Conservation (phyloP, 2,329 filamentous ascomycete species). For the Fulvia fulva region DNA sequence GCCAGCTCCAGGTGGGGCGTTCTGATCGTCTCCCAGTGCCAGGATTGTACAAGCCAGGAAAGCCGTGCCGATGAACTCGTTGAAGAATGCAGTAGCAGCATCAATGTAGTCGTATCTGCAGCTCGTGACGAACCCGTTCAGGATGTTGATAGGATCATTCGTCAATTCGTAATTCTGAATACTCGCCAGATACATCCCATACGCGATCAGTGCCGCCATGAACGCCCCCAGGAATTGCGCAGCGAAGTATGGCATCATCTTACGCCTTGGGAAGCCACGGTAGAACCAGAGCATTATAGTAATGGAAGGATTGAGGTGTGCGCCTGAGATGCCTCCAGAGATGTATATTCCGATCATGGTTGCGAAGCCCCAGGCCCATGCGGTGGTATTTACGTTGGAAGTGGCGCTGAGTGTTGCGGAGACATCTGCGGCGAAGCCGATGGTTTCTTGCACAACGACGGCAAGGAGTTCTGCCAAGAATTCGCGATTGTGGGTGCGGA, state of each 20-base stretch:
- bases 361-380: slow-evolving; percentile 49
- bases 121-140: slow-evolving; percentile 44
- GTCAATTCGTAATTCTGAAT: slow-evolving; percentile 30
- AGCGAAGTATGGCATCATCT: slow-evolving; percentile 48
- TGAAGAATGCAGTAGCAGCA: slow-evolving; percentile 47
- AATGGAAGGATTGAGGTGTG: slow-evolving; percentile 48
- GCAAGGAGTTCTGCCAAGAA: slow-evolving; percentile 52
- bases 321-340: slow-evolving; percentile 47
- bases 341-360: slow-evolving; percentile 46
- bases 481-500: slow-evolving; percentile 51
- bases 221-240: slow-evolving; percentile 54
- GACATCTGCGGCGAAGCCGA: slow-evolving; percentile 51
- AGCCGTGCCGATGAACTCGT: slow-evolving; percentile 44
- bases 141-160: slow-evolving; percentile 26
- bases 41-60: slow-evolving; percentile 43
- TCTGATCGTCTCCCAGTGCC: slow-evolving; percentile 31
- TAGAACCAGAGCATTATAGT: slow-evolving; percentile 42
- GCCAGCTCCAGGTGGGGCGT: slow-evolving; percentile 41
- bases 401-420: slow-evolving; percentile 37
- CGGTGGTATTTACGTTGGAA: slow-evolving; percentile 41
- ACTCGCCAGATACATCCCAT: slow-evolving; percentile 40
- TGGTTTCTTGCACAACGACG: slow-evolving; percentile 34
- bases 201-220: slow-evolving; percentile 46
- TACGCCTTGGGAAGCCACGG: slow-evolving; percentile 51
- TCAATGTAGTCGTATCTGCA: slow-evolving; percentile 41